phyloP scores from a whole-genome alignment of 805 yeast species.

The Komagataella mondaviorum region DNA sequence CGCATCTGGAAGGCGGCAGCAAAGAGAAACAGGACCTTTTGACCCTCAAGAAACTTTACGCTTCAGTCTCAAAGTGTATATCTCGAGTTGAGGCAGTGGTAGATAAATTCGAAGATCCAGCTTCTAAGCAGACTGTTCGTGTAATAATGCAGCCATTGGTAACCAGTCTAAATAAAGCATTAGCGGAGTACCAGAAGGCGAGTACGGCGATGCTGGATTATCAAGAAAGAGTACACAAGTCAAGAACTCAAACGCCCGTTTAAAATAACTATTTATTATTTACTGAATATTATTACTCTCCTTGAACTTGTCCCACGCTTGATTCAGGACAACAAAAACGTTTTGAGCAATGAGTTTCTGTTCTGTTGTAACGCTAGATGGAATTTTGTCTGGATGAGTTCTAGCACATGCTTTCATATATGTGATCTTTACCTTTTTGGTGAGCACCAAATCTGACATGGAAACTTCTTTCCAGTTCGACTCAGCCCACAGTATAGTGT shows the following conservation, averaged over 20 bases:
- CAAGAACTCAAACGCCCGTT: not conserved
- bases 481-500: constrained; percentile 54
- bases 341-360: constrained; percentile 75
- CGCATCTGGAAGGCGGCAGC: constrained; percentile 30
- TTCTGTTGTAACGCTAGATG: constrained; percentile 44
- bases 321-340: constrained; percentile 71
- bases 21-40: constrained; percentile 16
- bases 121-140: constrained; percentile 1
- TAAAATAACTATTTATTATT: not conserved
- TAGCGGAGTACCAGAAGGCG: constrained; percentile 29
- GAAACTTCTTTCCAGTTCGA: constrained; percentile 54
- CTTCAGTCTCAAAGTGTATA: constrained; percentile 33
- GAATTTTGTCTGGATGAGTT: constrained; percentile 78
- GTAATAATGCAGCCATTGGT: constrained; percentile 26
- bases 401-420: constrained; percentile 74
- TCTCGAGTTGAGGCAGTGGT: constrained; percentile 25
- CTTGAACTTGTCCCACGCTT: constrained; percentile 83
- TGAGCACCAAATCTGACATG: constrained; percentile 67
- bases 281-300: constrained; percentile 27
- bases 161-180: constrained; percentile 31
- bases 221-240: not conserved
- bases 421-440: constrained; percentile 75
- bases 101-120: constrained; percentile 7
- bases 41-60: constrained; percentile 29
- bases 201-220: not conserved